phyloP scores from a whole-genome alignment of 1,284 basidiomycete genomes.

The Boletellus sp. region DNA sequence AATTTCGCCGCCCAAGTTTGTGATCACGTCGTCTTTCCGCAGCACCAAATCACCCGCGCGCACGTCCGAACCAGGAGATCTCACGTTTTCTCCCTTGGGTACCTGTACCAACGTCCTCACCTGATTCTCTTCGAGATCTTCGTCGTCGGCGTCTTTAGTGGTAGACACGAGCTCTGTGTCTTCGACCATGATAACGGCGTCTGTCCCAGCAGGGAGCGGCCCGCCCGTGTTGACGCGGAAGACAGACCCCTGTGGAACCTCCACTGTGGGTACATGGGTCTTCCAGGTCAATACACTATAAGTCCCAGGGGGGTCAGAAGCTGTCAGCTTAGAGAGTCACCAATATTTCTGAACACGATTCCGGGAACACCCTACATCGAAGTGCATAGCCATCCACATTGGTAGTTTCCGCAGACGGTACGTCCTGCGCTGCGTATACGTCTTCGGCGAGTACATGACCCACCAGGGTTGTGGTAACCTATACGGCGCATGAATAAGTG shows the following conservation, averaged over 20 bases:
- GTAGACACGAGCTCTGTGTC: slow-evolving; percentile 72
- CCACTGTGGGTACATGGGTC: slow-evolving; percentile 38
- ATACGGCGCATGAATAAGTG: slow-evolving; percentile 1
- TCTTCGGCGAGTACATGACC: slow-evolving; percentile 77
- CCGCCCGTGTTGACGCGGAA: slow-evolving; percentile 81
- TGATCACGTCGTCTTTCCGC: slow-evolving; percentile 57
- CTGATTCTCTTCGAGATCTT: slow-evolving; percentile 62
- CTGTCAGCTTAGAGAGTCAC: slow-evolving; percentile 34
- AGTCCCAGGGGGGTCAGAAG: slow-evolving; percentile 55
- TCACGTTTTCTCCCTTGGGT: slow-evolving; percentile 67
- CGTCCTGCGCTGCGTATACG: slow-evolving; percentile 58
- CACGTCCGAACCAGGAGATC: slow-evolving; percentile 74
- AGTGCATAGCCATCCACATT: slow-evolving; percentile 89
- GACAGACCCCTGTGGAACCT: slow-evolving; percentile 51
- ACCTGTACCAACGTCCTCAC: slow-evolving; percentile 67
- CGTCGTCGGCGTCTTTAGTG: slow-evolving; percentile 39
- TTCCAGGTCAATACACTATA: slow-evolving; percentile 71
- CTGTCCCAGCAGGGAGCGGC: slow-evolving; percentile 68
- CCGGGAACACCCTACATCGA: slow-evolving; percentile 44
- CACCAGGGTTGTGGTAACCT: slow-evolving; percentile 56
- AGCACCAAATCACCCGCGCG: slow-evolving; percentile 64
- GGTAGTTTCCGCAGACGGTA: slow-evolving; percentile 65
- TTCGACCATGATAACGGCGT: slow-evolving; percentile 89
- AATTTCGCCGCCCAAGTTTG: slow-evolving; percentile 76
- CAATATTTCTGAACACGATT: neutral